Percentiles rank a stretch among this genome's conserved stretches.
Conservation (phyloP, 2,329 filamentous ascomycete genomes). For the Lachnellula occidentalis region DNA sequence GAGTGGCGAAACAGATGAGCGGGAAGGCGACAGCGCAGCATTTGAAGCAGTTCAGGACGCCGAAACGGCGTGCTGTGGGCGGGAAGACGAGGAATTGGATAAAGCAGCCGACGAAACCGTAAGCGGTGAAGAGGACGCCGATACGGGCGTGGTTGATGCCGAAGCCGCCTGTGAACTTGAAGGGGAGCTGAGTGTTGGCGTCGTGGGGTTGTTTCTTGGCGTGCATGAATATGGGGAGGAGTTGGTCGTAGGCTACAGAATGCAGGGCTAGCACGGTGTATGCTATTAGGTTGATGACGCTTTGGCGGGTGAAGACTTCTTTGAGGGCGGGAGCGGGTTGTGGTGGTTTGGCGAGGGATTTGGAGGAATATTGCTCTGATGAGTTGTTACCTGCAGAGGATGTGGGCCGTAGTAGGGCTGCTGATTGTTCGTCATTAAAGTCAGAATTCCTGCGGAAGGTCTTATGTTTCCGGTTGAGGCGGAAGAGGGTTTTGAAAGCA, state of each 20-base stretch:
- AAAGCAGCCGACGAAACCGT: constrained; percentile 72
- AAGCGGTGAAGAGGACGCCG: constrained; percentile 78
- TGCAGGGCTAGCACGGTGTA: constrained; percentile 82
- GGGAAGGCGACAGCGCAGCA: constrained; percentile 62
- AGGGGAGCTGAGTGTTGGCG: constrained; percentile 59
- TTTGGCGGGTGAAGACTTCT: constrained; percentile 70
- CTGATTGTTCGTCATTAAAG: constrained; percentile 53
- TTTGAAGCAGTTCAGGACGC: constrained; percentile 67
- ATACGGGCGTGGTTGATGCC: constrained; percentile 68
- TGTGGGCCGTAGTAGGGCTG: constrained; percentile 44
- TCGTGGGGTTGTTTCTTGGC: constrained; percentile 49
- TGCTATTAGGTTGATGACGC: constrained; percentile 65
- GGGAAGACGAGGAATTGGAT: constrained; percentile 87
- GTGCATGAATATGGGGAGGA: constrained; percentile 82
- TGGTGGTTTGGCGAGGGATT: constrained; percentile 25
- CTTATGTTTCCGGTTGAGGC: constrained; percentile 11
- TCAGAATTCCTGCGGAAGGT: constrained; percentile 36
- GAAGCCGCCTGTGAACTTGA: constrained; percentile 80
- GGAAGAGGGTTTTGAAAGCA: constrained; percentile 24
- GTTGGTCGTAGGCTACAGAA: constrained; percentile 77
- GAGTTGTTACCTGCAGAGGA: constrained; percentile 23
- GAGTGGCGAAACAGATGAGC: constrained; percentile 72
- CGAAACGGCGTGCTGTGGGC: constrained; percentile 62
- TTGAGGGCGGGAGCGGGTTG: constrained; percentile 38
- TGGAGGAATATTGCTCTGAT: constrained; percentile 6